Conservation (phyloP, 2,329 filamentous ascomycete genomes). For the Aphanoascus verrucosus region DNA sequence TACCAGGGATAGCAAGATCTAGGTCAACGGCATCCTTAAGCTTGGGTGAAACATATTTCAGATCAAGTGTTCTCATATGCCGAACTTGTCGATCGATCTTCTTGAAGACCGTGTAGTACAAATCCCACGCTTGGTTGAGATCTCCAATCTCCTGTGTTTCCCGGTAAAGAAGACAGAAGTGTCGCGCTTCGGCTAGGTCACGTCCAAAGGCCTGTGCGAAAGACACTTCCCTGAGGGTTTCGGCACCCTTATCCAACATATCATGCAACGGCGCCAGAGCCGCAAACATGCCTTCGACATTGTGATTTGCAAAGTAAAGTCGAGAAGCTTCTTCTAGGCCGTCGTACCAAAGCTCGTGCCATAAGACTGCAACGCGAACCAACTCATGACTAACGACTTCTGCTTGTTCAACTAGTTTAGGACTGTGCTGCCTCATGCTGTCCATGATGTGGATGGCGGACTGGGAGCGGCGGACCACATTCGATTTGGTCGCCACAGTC, state of each 20-base stretch:
- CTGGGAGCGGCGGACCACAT: slow-evolving; percentile 69
- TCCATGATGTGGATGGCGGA: slow-evolving; percentile 95
- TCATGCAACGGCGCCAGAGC: slow-evolving; percentile 84
- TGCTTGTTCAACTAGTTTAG: slow-evolving; percentile 84
- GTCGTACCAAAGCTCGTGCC: slow-evolving; percentile 99
- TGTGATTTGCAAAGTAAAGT: slow-evolving; percentile 93
- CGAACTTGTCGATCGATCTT: slow-evolving; percentile 88
- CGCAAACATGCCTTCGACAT: slow-evolving; percentile 94
- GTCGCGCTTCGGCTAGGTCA: slow-evolving; percentile 84
- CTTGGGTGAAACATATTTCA: slow-evolving; percentile 94
- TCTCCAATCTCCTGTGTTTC: slow-evolving; percentile 83
- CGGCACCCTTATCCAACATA: slow-evolving; percentile 78
- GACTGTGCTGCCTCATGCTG: slow-evolving; percentile 90
- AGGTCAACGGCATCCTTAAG: slow-evolving; percentile 75
- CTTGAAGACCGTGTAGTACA: slow-evolving; percentile 97
- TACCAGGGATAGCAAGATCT: slow-evolving; percentile 90
- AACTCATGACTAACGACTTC: slow-evolving; percentile 92
- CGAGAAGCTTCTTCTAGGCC: slow-evolving; percentile 92
- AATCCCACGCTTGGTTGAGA: slow-evolving; percentile 95
- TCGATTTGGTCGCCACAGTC: slow-evolving; percentile 96
- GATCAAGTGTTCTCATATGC: slow-evolving; percentile 81
- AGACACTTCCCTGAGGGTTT: slow-evolving; percentile 89
- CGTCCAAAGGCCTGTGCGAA: slow-evolving; percentile 96
- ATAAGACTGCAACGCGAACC: slow-evolving; percentile 90
- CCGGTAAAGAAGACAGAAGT: slow-evolving; percentile 91